Base-by-base conservation (phyloP, 176 grass and related monocot genomes). In the Microstegium vimineum region DNA sequence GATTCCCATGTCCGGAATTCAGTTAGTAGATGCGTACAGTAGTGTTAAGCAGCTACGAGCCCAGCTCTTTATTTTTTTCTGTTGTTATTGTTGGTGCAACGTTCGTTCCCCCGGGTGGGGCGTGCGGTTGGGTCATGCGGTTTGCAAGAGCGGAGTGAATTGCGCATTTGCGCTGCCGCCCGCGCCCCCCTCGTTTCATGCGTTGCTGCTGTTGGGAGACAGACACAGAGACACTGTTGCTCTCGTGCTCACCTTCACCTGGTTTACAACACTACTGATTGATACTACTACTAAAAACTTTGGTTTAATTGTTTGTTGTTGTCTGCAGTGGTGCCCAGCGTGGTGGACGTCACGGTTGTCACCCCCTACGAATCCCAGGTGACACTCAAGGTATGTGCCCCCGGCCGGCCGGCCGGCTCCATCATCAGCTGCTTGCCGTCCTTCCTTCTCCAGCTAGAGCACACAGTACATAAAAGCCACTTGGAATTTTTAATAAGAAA, bases 361-460 rank as follows among this genome's bases (percentile, higher is more conserved):
- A 93, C 93, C 12, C 93, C 93, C 10, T 90, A 93, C 40, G 92
- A 95, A 46, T 95, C 96, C 83, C 82, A 91, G 84, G 62, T 98
- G 33, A 95, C 85, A 90, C 96, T 98, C 86, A 98, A 98, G 96
- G 96, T 98, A 93, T 49, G 62, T 62, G 10, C 18, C 1, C 12
- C 27, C 26, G 6, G 61, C 61, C 13, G 61, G 16, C 8, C 49
- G n/a, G n/a, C n/a, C n/a, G n/a, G n/a, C n/a, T n/a, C n/a, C n/a
- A n/a, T n/a, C n/a, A n/a, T n/a, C n/a, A n/a, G n/a, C n/a, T n/a
- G n/a, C n/a, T n/a, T n/a, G n/a, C n/a, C n/a, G n/a, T n/a, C n/a
- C n/a, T n/a, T n/a, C n/a, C n/a, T n/a, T n/a, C n/a, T n/a, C n/a
- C n/a, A n/a, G n/a, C n/a, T n/a, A n/a, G n/a, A n/a, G n/a, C n/a